These are phyloP conservation scores for Bathelium albidoporum DNA, from an alignment of 495 filamentous ascomycete species.

Conservation along the genomic window DNA sequence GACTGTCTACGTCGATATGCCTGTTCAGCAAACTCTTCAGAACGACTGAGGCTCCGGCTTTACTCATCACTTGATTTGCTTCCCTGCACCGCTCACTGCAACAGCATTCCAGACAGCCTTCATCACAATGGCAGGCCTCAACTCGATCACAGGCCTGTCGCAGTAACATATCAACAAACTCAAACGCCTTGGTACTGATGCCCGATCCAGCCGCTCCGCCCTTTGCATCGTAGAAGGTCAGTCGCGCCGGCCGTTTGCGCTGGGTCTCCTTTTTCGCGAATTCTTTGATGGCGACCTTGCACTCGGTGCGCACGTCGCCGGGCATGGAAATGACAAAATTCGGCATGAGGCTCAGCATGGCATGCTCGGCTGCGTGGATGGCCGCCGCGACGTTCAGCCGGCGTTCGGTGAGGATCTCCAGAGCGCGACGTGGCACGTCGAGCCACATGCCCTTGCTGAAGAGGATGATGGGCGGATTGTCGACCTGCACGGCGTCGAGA, in stretches of 20 bases:
- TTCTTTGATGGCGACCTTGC: constrained; percentile 68
- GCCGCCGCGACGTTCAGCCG: constrained; percentile 75
- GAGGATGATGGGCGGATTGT: constrained; percentile 82
- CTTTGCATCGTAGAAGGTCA: constrained; percentile 93
- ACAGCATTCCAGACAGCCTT: constrained; percentile 83
- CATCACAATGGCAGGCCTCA: constrained; percentile 55
- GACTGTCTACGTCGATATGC: constrained; percentile 62
- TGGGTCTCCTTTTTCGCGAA: constrained; percentile 64
- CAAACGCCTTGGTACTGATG: constrained; percentile 84
- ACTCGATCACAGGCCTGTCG: constrained; percentile 70
- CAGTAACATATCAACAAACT: constrained; percentile 74
- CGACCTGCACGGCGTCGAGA: constrained; percentile 84
- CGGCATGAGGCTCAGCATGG: constrained; percentile 73
- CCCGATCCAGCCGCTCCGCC: constrained; percentile 75
- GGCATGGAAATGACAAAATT: constrained; percentile 80
- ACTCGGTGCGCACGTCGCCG: constrained; percentile 88
- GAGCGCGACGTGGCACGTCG: constrained; percentile 68
- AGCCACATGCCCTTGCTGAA: constrained; percentile 92
- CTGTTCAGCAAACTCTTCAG: constrained; percentile 61
- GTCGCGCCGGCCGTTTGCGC: constrained; percentile 75
- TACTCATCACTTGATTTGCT: constrained; percentile 86
- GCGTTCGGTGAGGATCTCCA: constrained; percentile 63
- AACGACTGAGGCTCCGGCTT: constrained; percentile 74
- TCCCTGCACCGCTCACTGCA: constrained; percentile 79
- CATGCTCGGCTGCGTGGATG: constrained; percentile 92